Evolutionary conservation across 2,329 filamentous ascomycete genomes (phyloP).

Genomic region (Colletotrichum tanaceti): DNA sequence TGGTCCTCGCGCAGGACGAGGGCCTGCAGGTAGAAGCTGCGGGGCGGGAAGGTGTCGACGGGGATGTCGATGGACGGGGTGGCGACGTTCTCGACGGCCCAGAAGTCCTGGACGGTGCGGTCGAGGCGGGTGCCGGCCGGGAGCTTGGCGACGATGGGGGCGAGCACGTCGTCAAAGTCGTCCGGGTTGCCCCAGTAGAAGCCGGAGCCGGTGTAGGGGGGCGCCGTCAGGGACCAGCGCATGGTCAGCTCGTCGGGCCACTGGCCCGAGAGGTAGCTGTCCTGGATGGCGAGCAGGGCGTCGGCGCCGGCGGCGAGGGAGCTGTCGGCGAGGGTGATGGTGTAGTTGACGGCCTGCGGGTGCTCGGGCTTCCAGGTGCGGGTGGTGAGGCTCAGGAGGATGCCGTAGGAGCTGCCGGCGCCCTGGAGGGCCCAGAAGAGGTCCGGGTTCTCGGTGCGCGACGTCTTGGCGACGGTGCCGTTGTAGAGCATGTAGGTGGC

Average conservation of each 20-base stretch:
- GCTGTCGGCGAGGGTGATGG: constrained; percentile 34
- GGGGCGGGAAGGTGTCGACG: constrained; percentile 34
- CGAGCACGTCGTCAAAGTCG: constrained; percentile 36
- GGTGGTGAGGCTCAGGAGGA: constrained; percentile 37
- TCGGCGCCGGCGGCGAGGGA: constrained; percentile 26
- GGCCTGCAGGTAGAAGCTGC: constrained; percentile 40
- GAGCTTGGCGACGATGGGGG: constrained; percentile 34
- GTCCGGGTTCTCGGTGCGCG: constrained; percentile 38
- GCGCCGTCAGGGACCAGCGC: constrained; percentile 37
- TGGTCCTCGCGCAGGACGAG: constrained; percentile 37
- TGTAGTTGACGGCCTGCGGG: constrained; percentile 36
- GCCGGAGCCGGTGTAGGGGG: constrained; percentile 32
- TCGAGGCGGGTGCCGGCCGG: constrained; percentile 29
- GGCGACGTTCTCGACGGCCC: constrained; percentile 37
- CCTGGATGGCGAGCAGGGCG: constrained; percentile 38
- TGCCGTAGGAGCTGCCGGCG: constrained; percentile 38
- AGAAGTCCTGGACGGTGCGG: constrained; percentile 38
- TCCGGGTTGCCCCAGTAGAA: constrained; percentile 41
- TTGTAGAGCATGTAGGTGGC: constrained; percentile 42
- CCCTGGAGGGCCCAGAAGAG: constrained; percentile 42
- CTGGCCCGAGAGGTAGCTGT: constrained; percentile 29
- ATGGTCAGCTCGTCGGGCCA: constrained; percentile 40
- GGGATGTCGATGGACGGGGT: constrained; percentile 36
- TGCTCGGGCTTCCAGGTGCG: constrained; percentile 34
- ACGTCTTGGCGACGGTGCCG: constrained; percentile 38